These are phyloP conservation scores for Fraxinus americana DNA, from an alignment of 257 asterid species.

Conservation along the genomic window DNA sequence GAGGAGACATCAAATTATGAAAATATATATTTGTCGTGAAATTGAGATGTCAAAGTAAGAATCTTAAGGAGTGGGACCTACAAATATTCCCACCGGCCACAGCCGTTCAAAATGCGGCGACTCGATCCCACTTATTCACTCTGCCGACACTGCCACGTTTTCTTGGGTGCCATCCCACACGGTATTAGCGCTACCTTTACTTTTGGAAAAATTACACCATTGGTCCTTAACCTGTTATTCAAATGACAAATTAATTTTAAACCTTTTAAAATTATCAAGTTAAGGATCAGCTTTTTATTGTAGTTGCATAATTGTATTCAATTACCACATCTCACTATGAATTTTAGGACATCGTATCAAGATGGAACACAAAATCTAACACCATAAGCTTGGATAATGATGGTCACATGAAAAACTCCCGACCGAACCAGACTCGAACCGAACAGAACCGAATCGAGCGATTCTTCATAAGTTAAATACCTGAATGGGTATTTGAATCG, in stretches of 20 bases:
- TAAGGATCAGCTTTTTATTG: neutral
- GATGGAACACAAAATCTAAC: neutral
- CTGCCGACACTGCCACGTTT: neutral
- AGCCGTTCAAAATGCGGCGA: constrained; percentile 9
- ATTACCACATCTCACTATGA: no score
- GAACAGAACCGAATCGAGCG: no score
- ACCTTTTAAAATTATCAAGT: neutral
- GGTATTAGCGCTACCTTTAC: neutral
- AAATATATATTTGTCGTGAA: neutral
- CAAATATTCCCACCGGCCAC: neutral
- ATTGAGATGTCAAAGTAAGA: neutral
- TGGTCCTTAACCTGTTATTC: neutral
- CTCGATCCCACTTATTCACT: neutral
- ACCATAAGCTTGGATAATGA: neutral
- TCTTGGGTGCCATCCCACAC: neutral
- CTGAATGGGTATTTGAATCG: no score
- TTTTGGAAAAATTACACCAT: neutral
- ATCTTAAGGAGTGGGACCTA: neutral
- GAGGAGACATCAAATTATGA: neutral
- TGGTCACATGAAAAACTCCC: neutral
- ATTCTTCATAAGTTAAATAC: no score
- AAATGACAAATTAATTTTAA: neutral
- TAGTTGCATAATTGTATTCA: no score
- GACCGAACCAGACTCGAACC: no score
- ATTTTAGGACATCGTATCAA: neutral